Base-by-base conservation (phyloP, 1,284 basidiomycete species). In the Ganoderma multipileum region DNA sequence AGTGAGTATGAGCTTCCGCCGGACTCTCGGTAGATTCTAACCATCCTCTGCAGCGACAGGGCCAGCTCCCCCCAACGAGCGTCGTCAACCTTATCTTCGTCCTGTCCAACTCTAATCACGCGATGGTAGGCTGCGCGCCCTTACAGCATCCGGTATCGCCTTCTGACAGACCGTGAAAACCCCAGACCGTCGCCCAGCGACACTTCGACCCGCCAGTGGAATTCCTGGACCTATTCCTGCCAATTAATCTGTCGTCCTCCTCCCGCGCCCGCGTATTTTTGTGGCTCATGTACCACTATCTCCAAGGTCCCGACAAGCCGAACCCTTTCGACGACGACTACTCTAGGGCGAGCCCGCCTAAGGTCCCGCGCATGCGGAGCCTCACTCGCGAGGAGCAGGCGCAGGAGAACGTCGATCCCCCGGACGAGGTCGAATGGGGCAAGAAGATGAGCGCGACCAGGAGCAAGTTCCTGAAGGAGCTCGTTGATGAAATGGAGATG, bases 171-270 rank as follows among this genome's bases (percentile, higher is more conserved):
- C 52, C 44, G 62, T 62, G 30, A 36, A 26, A 61, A 54, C 65
- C 63, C 23, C 73, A 95, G 92, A 87, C 89, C 63, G 82, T 95
- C 55, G 87, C 90, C 60, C 83, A 83, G 65, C 82, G 86, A 42
- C 94, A 95, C 80, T 95, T 95, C 77, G 92, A 94, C 59, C 83
- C 87, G 26, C 85, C 84, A 5, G 79, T 93, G 66, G 94, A 94
- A 77, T 91, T 95, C 71, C 83, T 94, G 54, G 94, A 95, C 79
- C 83, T 96, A 47, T 95, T 96, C 79, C 84, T 94, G 61, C 91
- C 93, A 61, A 86, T 87, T 76, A 89, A 88, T 63, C 84, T 94
- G 54, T 87, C 90, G 23, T 93, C 94, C 8, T 78, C 79, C 5
- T 89, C 91, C 69, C 90, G 94, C 47, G 93, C 92, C 16, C 84